Evolutionary conservation across 2,329 filamentous ascomycete genomes (phyloP).

Genomic region (Sporothrix schenckii): DNA sequence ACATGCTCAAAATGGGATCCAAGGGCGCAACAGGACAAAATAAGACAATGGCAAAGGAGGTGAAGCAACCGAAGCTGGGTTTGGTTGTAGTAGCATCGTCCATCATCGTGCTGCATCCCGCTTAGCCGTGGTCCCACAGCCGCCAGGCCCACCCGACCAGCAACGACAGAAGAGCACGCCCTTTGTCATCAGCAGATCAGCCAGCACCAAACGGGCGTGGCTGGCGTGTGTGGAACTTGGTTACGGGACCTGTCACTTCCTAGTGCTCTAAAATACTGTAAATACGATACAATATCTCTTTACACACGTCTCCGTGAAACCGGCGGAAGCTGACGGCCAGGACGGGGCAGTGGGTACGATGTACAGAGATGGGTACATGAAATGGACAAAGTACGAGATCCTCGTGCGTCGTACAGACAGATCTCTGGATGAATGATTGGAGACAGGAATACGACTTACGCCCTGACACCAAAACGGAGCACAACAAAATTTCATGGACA

Average conservation of each 20-base stretch:
- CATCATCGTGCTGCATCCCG: background rate
- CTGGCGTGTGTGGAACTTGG: constrained; percentile 2
- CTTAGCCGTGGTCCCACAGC: background rate
- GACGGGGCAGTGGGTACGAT: too few relatives aligned
- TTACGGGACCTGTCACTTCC: background rate
- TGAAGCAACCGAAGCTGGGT: too few relatives aligned
- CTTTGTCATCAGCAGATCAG: background rate
- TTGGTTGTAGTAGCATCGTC: too few relatives aligned
- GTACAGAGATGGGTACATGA: too few relatives aligned
- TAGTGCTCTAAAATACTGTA: background rate
- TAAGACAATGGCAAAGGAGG: background rate
- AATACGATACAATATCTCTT: too few relatives aligned
- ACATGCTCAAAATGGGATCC: background rate
- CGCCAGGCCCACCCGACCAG: background rate
- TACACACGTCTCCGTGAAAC: constrained; percentile 1
- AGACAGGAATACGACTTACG: too few relatives aligned
- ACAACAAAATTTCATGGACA: background rate
- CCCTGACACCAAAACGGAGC: too few relatives aligned
- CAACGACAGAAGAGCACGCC: background rate
- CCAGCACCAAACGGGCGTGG: background rate
- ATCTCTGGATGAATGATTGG: too few relatives aligned
- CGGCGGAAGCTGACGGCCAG: background rate
- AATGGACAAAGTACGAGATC: too few relatives aligned
- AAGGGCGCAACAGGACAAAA: background rate
- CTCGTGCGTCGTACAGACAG: too few relatives aligned